phyloP scores from a whole-genome alignment of 495 filamentous ascomycete species.

The Saxophila tyrrhenica region DNA sequence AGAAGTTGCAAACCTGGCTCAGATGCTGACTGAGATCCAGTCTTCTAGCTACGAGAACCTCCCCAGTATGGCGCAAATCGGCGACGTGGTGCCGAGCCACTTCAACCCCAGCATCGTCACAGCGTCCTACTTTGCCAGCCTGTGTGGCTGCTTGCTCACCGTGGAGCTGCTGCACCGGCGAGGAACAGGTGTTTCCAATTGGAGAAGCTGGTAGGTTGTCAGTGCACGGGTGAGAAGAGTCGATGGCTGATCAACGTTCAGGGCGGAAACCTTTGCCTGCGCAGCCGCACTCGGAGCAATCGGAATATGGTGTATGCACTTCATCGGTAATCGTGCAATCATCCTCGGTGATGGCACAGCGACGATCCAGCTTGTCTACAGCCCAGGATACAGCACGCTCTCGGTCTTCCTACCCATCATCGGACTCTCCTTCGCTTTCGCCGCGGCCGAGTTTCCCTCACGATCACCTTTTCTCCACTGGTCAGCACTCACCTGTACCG shows the following conservation, averaged over 20 bases:
- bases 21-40: neutral
- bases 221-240: neutral
- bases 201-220: constrained; percentile 22
- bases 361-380: constrained; percentile 62
- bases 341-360: constrained; percentile 49
- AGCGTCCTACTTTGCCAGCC: constrained; percentile 67
- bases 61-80: constrained; percentile 8
- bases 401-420: constrained; percentile 74
- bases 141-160: constrained; percentile 63
- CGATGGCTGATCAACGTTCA: constrained; percentile 21
- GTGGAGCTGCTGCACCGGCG: constrained; percentile 71
- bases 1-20: neutral
- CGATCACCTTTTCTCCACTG: constrained; percentile 6
- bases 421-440: constrained; percentile 63
- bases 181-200: constrained; percentile 29
- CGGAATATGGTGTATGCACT: constrained; percentile 80
- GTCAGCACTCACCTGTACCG: constrained; percentile 37
- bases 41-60: neutral
- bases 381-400: constrained; percentile 54
- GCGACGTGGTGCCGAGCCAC: constrained; percentile 38
- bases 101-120: constrained; percentile 56
- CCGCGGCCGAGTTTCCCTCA: constrained; percentile 35
- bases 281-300: constrained; percentile 72
- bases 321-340: constrained; percentile 72
- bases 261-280: constrained; percentile 59